Percentiles rank a stretch among this genome's conserved stretches.
Evolutionary conservation across 1,284 basidiomycete species (phyloP).

Genomic region (Sanguinoderma infundibulare): DNA sequence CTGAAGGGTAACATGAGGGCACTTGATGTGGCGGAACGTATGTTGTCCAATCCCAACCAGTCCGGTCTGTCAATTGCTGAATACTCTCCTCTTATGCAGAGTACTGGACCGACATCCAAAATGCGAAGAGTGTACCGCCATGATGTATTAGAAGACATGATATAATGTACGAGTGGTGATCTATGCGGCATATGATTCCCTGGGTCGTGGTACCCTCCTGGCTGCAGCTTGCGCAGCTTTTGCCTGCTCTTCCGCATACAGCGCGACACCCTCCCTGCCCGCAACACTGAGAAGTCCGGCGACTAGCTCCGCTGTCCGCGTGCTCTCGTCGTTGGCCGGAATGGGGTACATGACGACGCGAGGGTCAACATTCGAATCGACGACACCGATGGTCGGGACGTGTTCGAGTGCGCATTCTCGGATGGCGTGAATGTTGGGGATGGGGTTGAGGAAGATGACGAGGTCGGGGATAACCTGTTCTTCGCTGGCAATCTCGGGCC

Average conservation of each 20-base stretch:
- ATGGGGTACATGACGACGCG: slow-evolving; percentile 98
- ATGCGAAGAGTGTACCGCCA: slow-evolving; percentile 37
- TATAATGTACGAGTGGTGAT: slow-evolving; percentile 17
- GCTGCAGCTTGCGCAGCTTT: slow-evolving; percentile 12
- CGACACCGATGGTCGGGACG: slow-evolving; percentile 87
- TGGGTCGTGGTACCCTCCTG: slow-evolving; percentile 9
- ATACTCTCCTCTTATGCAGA: slow-evolving; percentile 41
- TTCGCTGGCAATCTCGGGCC: slow-evolving; percentile 58
- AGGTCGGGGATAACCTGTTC: slow-evolving; percentile 83
- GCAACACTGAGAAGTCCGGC: slow-evolving; percentile 92
- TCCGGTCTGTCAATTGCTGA: slow-evolving; percentile 1
- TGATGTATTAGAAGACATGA: slow-evolving; percentile 27
- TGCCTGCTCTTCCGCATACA: slow-evolving; percentile 34
- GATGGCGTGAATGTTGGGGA: slow-evolving; percentile 83
- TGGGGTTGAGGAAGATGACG: slow-evolving; percentile 88
- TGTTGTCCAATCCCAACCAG: slow-evolving; percentile 17
- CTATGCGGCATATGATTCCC: slow-evolving; percentile 4
- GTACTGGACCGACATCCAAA: slow-evolving; percentile 71
- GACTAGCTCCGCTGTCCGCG: slow-evolving; percentile 89
- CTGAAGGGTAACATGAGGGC: slow-evolving; percentile 87
- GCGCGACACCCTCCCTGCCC: slow-evolving; percentile 78
- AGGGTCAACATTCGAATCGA: slow-evolving; percentile 96
- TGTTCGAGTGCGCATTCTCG: slow-evolving; percentile 85
- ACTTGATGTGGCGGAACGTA: slow-evolving; percentile 89
- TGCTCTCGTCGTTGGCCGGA: slow-evolving; percentile 96